Evolutionary conservation across 257 asterid species (phyloP).

Genomic region (Coffea eugenioides): DNA sequence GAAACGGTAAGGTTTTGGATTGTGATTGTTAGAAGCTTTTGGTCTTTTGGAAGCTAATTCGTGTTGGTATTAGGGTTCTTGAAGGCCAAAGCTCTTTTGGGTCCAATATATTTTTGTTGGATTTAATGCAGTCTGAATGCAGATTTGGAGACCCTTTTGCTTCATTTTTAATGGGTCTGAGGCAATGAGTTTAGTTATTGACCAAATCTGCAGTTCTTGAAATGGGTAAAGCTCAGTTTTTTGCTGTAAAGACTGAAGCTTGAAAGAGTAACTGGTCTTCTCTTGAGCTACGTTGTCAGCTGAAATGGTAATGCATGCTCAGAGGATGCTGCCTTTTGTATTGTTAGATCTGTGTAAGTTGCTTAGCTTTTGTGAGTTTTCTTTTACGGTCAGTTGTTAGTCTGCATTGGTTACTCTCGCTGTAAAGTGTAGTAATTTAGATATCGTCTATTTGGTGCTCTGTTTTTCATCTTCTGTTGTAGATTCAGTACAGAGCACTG

Average conservation of each 20-base stretch:
- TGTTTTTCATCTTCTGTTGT: slow-evolving; percentile 4
- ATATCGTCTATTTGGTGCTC: not conserved
- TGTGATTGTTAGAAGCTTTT: slow-evolving; percentile 3
- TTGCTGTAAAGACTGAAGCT: slow-evolving; percentile 18
- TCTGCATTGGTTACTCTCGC: not conserved
- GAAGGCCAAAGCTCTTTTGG: not conserved
- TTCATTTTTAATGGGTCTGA: not conserved
- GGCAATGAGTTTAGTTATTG: slow-evolving; percentile 10
- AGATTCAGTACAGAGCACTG: slow-evolving; percentile 6
- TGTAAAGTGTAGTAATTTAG: not conserved
- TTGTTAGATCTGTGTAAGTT: slow-evolving; percentile 39
- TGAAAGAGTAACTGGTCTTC: slow-evolving; percentile 7
- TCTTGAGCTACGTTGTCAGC: slow-evolving; percentile 15
- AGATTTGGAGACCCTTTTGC: slow-evolving; percentile 19
- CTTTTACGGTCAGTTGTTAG: slow-evolving; percentile 9
- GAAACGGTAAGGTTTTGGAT: slow-evolving; percentile 27
- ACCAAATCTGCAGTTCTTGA: slow-evolving; percentile 10
- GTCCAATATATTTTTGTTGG: not conserved
- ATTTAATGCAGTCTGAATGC: slow-evolving; percentile 21
- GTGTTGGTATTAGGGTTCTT: slow-evolving; percentile 8
- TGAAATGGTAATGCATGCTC: slow-evolving; percentile 14
- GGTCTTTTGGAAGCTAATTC: slow-evolving; percentile 16
- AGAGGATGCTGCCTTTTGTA: slow-evolving; percentile 29
- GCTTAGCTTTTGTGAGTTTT: slow-evolving; percentile 10
- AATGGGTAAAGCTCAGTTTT: slow-evolving; percentile 8